Base-by-base conservation (phyloP, 176 grass and related monocot species). In the Hyparrhenia diplandra region DNA sequence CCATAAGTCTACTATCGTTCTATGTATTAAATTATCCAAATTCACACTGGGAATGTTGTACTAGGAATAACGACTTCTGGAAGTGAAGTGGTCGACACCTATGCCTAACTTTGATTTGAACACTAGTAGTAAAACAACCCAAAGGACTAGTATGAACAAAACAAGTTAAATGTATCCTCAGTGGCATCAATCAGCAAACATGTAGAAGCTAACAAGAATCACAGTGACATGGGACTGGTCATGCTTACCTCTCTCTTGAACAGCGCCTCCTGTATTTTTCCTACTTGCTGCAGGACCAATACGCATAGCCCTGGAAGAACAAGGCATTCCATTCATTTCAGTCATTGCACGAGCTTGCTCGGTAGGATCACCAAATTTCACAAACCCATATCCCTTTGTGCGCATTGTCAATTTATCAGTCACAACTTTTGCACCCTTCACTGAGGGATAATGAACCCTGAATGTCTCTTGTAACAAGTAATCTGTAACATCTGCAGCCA, bases 311-410 rank as follows among this genome's bases (percentile, higher is more conserved):
- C 97, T 93, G 61, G 90, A 91, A 18, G 92, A 95, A 63, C 91
- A 91, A 39, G 85, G 88, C 91, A 99, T 91, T 27, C 97, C 97
- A 83, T 99, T 99, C 97, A 99, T 99, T 83, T 99, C 96, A 52
- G 90, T 87, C 96, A 99, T 95, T 49, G 96, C 96, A 70, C 92
- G 86, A 70, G 90, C 86, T 86, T 99, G 96, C 79, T 95, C 96
- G 14, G 87, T 84, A 67, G 84, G 71, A 82, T 99, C 96, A 51
- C 89, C 80, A 66, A 99, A 99, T 77, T 90, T 95, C 14, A 99
- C 90, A 91, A 99, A 99, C 3, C 96, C 96, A 82, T 99, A 99
- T 61, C 96, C 96, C 79, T 99, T 99, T 13, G 96, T 89, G 25
- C 90, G 90, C 70, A 91, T 92, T 64, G 96, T 99, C 54, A 95